Evolutionary conservation across 768 basidiomycete species (phyloP), one percentile per base, ranked within the genome.

Genomic region (Pleurotus eryngii): DNA sequence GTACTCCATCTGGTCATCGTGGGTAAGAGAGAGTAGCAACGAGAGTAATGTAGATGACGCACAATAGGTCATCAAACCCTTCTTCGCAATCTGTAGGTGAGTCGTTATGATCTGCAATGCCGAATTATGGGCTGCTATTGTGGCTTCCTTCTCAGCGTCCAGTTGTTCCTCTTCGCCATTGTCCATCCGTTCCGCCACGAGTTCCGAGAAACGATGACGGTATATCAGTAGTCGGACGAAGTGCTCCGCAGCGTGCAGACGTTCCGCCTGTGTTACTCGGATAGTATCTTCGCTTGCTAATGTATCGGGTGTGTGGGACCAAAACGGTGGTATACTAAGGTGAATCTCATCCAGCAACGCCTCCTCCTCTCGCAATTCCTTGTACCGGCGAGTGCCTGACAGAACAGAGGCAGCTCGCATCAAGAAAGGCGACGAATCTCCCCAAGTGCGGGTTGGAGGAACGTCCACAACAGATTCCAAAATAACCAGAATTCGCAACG

Each of bases 41-140:
- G 45, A 49, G 47, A 24, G 64, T 15, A 49, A 57, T 48, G 42
- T 51, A 57, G 45, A 62, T 15, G 38, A 80, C 92, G 73, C 64
- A 94, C 92, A 96, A 65, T 95, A 97, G 4, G 94, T 95, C 93
- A 97, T 95, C 64, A 95, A 63, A 59, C 93, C 85, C 75, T 89
- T 89, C 73, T 87, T 85, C 20, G 92, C 93, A 57, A 95, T 84
- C 60, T 92, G 85, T 60, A 93, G 76, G 70, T 95, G 88, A 35
- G 91, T 84, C 38, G 86, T 81, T 57, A 95, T 84, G 60, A 96
- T 89, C 64, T 89, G 84, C 61, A 95, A 64, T 15, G 93, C 93
- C 57, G 87, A 87, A 45, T 81, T 76, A 64, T 92, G 89, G 4
- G 90, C 88, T 35, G 84, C 79, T 4, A 81, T 74, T 80, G 95